These are phyloP conservation scores for Scheffersomyces parashehatae DNA, from an alignment of 1,139 yeast genomes.

Conservation along the genomic window DNA sequence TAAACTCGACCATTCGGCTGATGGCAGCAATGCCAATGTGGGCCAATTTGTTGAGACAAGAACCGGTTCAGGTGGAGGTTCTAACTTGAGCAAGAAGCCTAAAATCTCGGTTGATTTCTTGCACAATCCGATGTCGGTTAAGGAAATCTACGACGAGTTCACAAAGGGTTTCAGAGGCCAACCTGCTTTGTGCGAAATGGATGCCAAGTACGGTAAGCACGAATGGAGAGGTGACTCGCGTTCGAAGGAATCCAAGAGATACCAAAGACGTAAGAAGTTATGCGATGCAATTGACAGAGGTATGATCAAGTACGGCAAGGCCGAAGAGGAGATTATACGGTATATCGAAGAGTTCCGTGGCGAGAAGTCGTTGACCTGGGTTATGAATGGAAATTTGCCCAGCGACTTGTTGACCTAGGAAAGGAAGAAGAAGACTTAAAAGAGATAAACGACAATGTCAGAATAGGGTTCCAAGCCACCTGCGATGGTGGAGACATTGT, in stretches of 20 bases:
- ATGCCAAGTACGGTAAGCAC: slow-evolving; percentile 45
- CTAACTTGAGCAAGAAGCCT: slow-evolving; percentile 27
- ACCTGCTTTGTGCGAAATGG: slow-evolving; percentile 46
- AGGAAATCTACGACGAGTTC: slow-evolving; percentile 49
- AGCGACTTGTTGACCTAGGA: slow-evolving; percentile 24
- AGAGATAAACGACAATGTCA: too few species aligned
- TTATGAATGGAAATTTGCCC: slow-evolving; percentile 51
- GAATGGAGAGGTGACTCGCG: slow-evolving; percentile 52
- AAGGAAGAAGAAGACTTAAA: too few species aligned
- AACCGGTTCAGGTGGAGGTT: slow-evolving; percentile 2
- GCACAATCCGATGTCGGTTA: slow-evolving; percentile 48
- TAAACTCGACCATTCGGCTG: slow-evolving; percentile 9
- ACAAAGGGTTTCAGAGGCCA: slow-evolving; percentile 50
- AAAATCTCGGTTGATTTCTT: slow-evolving; percentile 42
- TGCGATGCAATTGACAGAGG: slow-evolving; percentile 50
- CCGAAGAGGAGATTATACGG: slow-evolving; percentile 44
- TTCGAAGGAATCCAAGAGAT: slow-evolving; percentile 48
- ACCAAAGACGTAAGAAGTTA: slow-evolving; percentile 45
- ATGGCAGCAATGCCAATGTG: slow-evolving; percentile 8
- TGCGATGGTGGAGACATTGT: too few species aligned
- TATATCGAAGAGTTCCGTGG: slow-evolving; percentile 47
- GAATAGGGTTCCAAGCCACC: too few species aligned
- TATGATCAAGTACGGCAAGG: slow-evolving; percentile 40
- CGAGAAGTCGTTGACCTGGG: slow-evolving; percentile 49
- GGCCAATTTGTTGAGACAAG: not conserved